Evolutionary conservation across 805 yeast species (phyloP), one percentile per base, ranked within the genome.

Genomic region (Ogataea pignaliae): DNA sequence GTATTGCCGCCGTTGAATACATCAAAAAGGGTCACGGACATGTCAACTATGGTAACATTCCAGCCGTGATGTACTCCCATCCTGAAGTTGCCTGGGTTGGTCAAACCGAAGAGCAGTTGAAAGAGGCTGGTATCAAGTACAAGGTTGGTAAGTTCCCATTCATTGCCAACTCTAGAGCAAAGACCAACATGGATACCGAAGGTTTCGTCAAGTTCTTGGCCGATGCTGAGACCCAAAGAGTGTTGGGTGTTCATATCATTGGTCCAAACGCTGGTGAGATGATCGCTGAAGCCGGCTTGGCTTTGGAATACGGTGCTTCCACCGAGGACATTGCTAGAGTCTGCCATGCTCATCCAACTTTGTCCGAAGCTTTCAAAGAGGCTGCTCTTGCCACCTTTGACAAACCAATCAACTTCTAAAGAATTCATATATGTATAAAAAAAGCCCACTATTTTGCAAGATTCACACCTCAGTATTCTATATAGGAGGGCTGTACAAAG

Each of bases 41-140:
- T 68, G 98, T 93, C 56, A 93, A 93, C 82, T 93, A 93, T 72
- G 95, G 83, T 59, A 95, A 87, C 74, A 93, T 93, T 58, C 99
- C 99, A 54, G 81, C 97, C 31, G 99, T 93, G 55, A 93, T 93
- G 99, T 93, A 93, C 78, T 84, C 98, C 40, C 97, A 89, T 72
- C 99, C 99, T 53, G 99, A 93, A 76, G 97, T 93, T 57, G 98
- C 98, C 42, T 93, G 99, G 99, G 96, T 87, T 57, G 99, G 99
- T 59, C 87, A 87, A 71, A 86, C 82, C 63, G 99, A 93, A 74
- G 83, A 90, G 74, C 90, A 90, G 71, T 79, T 90, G 66, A 90
- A 91, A 77, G 90, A 78, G 57, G 88, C 88, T 59, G 97, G 97
- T 57, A 81, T 89, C 68, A 77, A 83, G 59, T 93, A 85, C 80